Evolutionary conservation across 345 rosid species (phyloP).

Genomic region (Eucalyptus regnans): DNA sequence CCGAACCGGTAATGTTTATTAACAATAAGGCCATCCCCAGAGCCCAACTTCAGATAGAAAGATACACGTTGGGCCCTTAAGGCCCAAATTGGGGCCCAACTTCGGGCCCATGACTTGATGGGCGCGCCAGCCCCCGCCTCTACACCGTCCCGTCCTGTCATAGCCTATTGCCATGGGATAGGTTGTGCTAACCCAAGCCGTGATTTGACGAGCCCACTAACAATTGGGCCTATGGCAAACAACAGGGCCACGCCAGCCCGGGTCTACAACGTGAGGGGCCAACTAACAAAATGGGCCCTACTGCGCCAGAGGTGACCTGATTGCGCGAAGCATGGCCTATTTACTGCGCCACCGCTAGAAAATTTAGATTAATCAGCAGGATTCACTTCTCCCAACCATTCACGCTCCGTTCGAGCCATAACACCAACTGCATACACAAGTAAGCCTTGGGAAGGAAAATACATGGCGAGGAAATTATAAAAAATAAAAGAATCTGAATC

Average conservation of each 20-base stretch:
- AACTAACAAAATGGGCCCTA: not conserved
- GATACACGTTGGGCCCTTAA: not conserved
- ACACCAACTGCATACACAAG: not conserved
- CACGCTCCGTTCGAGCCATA: not conserved
- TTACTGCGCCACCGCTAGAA: not conserved
- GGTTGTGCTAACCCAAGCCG: not conserved
- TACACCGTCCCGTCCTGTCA: not conserved
- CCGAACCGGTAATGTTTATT: not conserved
- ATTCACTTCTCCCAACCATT: not conserved
- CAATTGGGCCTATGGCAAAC: not conserved
- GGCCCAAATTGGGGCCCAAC: not conserved
- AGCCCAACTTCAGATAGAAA: not conserved
- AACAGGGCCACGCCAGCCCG: not conserved
- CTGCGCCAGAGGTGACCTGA: not conserved
- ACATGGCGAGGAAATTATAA: not conserved
- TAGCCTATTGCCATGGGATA: not conserved
- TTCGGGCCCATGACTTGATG: not conserved
- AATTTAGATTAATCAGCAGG: not conserved
- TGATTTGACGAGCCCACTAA: not conserved
- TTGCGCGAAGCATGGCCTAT: not conserved
- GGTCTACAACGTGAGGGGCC: not conserved
- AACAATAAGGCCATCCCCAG: not conserved
- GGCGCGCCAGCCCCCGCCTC: not conserved
- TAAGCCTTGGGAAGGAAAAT: not conserved
- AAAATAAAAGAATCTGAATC: not conserved